phyloP scores from a whole-genome alignment of 176 grass and related monocot species.

The Carex parvula region DNA sequence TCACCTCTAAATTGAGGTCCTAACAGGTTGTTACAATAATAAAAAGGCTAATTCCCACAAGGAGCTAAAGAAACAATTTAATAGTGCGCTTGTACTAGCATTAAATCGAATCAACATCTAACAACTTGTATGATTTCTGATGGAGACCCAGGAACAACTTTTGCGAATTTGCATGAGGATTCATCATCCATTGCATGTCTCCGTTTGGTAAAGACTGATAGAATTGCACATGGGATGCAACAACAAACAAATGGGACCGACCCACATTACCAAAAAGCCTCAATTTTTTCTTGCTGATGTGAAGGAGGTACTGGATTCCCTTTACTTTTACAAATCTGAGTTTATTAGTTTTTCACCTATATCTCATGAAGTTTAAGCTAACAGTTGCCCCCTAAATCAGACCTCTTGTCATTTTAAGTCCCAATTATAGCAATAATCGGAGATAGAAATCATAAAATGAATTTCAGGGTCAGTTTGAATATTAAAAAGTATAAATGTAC shows the following conservation, averaged over 20 bases:
- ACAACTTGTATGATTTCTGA: slow-evolving; percentile 20
- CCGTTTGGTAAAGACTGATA: neutral
- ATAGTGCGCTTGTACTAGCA: neutral
- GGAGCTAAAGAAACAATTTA: neutral
- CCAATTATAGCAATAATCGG: neutral
- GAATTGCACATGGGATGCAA: slow-evolving; percentile 12
- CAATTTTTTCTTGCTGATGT: neutral
- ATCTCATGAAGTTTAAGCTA: neutral
- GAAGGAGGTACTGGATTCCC: neutral
- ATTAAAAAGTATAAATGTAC: neutral
- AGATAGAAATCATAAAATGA: neutral
- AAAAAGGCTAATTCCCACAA: neutral
- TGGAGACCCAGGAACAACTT: slow-evolving; percentile 7
- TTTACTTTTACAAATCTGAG: neutral
- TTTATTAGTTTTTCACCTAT: too few relatives aligned
- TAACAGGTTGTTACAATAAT: slow-evolving; percentile 5
- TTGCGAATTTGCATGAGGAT: slow-evolving; percentile 6
- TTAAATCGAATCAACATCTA: slow-evolving; percentile 7
- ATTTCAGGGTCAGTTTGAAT: neutral
- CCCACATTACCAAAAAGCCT: slow-evolving; percentile 13
- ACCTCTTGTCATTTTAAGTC: neutral
- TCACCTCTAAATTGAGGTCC: neutral
- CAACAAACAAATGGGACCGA: slow-evolving; percentile 15
- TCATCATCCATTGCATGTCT: neutral
- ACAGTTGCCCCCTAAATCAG: neutral